Base-by-base conservation (phyloP, 345 rosid genomes). In the Euphorbia tirucalli region DNA sequence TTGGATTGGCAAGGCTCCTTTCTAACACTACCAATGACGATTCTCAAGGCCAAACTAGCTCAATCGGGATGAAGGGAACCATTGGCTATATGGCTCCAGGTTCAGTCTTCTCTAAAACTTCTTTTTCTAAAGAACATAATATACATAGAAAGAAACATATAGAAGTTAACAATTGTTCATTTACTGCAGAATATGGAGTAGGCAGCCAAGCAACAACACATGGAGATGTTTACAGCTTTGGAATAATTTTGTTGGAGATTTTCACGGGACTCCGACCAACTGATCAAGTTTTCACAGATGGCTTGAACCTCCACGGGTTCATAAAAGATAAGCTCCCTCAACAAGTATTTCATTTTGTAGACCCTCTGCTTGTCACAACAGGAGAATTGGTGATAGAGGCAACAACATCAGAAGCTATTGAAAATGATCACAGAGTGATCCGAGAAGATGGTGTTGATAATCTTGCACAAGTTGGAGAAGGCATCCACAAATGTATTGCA, bases 1-100 rank as follows among this genome's bases (percentile, higher is more conserved):
- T 70, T 28, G 78, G 78, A 16, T 58, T 74, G 13, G 48, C 61
- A 24, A 61, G 69, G 62, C 25, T 68, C 50, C 60, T 75, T 24
- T 18, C 41, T 8, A 60, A 68, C 24, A 19, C 56, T 14, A 27
- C 59, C 18, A 14, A 28, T 31, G 39, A 5, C 6, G 1, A 27
- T 0, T 13, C 46, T 5, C 31, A 35, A 30, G 24, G 43, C 11
- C 46, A 32, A 57, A 68, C 49, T 21, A 74, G 64, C 73, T 70
- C 56, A 27, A 41, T 43, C 22, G 65, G 54, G 22, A 5, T 69
- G 28, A 21, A 61, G 46, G 74, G 68, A 41, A 66, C 66, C 16
- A 35, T 58, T 25, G 72, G 72, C 21, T 57, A 69, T 43, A 49
- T 61, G 18, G 64, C 72, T 30, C 72, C 72, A 69, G 72, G 64